Evolutionary conservation across 768 basidiomycete genomes (phyloP).

Genomic region (Termitomyces sp.): DNA sequence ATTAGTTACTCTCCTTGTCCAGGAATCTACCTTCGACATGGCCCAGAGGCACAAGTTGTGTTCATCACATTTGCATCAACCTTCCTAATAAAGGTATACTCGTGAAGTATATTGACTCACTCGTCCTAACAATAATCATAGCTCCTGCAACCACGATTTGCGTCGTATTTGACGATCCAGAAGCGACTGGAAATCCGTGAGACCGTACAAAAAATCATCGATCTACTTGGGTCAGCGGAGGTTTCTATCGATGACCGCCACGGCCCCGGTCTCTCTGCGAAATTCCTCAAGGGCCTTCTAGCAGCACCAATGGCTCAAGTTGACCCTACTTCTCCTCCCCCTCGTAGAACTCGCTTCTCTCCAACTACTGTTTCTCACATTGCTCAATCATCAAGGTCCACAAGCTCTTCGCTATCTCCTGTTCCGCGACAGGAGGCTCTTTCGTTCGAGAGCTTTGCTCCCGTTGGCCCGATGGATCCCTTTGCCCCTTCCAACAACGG

Average conservation of each 20-base stretch:
- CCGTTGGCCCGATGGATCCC: conserved; percentile 34
- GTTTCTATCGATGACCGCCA: conserved; percentile 79
- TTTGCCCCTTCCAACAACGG: conserved; percentile 23
- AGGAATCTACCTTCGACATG: conserved; percentile 61
- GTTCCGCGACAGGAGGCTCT: conserved; percentile 37
- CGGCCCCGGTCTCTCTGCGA: conserved; percentile 74
- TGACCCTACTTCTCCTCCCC: conserved; percentile 16
- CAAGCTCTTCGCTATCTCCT: conserved; percentile 39
- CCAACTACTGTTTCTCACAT: neutral
- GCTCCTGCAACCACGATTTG: conserved; percentile 77
- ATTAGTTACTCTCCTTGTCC: conserved; percentile 9
- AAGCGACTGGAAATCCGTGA: conserved; percentile 56
- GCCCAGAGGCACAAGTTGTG: conserved; percentile 74
- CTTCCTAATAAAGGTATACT: conserved; percentile 70
- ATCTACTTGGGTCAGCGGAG: conserved; percentile 62
- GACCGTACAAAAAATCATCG: conserved; percentile 59
- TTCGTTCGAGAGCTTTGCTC: conserved; percentile 43
- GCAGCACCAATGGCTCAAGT: conserved; percentile 45
- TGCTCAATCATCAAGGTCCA: conserved; percentile 33
- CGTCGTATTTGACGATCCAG: conserved; percentile 50
- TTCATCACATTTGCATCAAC: conserved; percentile 78
- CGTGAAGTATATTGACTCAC: neutral
- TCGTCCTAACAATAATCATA: conserved; percentile 16
- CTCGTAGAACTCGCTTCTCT: conserved; percentile 6
- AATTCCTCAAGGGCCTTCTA: conserved; percentile 69